phyloP scores from a whole-genome alignment of 805 yeast genomes.

The Hanseniaspora valbyensis region DNA sequence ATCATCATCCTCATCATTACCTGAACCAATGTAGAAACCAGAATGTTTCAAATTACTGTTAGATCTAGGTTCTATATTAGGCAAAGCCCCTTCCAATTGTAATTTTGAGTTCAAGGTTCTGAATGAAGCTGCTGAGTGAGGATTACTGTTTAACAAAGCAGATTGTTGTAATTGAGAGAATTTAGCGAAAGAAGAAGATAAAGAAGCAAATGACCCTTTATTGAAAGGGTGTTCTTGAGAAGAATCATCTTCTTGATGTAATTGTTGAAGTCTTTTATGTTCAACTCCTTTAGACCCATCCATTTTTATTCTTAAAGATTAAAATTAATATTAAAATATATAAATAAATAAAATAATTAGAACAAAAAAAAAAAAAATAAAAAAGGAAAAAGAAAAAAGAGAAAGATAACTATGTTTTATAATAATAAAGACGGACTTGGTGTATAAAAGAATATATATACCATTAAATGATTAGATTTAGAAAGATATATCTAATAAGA shows the following conservation, averaged over 20 bases:
- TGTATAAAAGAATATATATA: too few species aligned
- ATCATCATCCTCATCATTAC: neutral
- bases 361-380: too few species aligned
- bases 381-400: too few species aligned
- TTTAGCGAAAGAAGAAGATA: neutral
- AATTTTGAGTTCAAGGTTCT: slow-evolving; percentile 8
- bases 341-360: too few species aligned
- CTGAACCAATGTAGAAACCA: neutral
- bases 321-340: too few species aligned
- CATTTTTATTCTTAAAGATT: too few species aligned
- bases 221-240: neutral
- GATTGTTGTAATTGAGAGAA: neutral
- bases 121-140: slow-evolving; percentile 1
- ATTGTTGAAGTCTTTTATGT: neutral
- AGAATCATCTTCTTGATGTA: neutral
- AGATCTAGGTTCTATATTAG: neutral
- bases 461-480: too few species aligned
- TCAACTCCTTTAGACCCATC: slow-evolving; percentile 16
- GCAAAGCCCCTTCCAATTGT: neutral
- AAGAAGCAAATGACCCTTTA: neutral
- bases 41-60: neutral
- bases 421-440: too few species aligned
- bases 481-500: too few species aligned
- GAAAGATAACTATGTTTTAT: too few species aligned
- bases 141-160: neutral